Base-by-base conservation (phyloP, 2,329 filamentous ascomycete species). In the Apiospora sp. region DNA sequence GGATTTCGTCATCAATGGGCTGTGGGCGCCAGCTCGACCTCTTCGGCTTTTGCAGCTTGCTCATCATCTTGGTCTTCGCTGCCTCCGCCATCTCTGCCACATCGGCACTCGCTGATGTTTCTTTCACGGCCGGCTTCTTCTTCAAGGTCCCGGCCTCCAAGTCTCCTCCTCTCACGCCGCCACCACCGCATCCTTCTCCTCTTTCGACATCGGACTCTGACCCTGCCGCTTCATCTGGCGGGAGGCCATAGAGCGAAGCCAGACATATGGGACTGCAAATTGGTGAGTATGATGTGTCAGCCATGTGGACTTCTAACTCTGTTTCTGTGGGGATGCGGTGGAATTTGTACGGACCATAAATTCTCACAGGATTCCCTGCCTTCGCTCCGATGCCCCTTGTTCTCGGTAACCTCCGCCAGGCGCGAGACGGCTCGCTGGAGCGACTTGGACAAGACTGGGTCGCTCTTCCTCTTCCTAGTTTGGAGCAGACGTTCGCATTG, bases 1-100 rank as follows among this genome's bases (percentile, higher is more conserved):
- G 43, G 4, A 84, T 76, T 4, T 84, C 81, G 69, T 81, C 78
- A 6, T 79, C 75, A 37, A 72, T 70, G 0, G 74, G 74, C 37
- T 76, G 75, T 12, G 71, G 70, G 34, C 58, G 58, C 58, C 58
- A 64, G 22, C 58, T 64, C 34, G 34, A n/a, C 34, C 22, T 41
- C 6, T 24, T 24, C 3, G 34, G 22, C 19, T 4, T 64, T 41
- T 41, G 58, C 58, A 24, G 19, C 30, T 22, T 41, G 30, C 6
- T 41, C 68, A 61, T 24, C 69, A 51, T 69, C 67, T 68, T 43
- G 2, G 72, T 51, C 7, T 72, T 70, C 16, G 51, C 54, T 37
- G 70, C 64, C 16, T 70, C 69, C 14, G 72, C 69, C 16, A 72
- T 54, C 22, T 71, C 69, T 14, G 72, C 70, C 13, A 72, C 70